A percentile compares a stretch with the other conserved stretches of the same genome.
Evolutionary conservation across 73 alveolate species (phyloP).

Genomic region (Paramecium bursaria): DNA sequence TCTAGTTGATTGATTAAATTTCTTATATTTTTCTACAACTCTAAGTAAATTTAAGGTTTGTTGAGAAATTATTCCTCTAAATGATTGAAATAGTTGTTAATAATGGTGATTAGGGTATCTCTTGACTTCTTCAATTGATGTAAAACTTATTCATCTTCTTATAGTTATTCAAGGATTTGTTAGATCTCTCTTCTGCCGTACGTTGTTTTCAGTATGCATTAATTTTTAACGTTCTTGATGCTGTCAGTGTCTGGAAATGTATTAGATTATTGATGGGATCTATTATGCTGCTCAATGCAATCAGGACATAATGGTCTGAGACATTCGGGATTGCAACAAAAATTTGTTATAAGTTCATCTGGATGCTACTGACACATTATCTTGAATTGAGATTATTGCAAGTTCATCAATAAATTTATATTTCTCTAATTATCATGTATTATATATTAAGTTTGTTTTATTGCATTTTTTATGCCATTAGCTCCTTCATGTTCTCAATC

Average conservation of each 20-base stretch:
- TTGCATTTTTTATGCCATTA: conserved; percentile 39
- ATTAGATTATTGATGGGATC: conserved; percentile 17
- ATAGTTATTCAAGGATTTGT: not conserved
- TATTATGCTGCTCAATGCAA: conserved; percentile 51
- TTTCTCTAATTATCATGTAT: no score
- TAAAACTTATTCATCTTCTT: not conserved
- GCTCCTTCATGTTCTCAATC: conserved; percentile 40
- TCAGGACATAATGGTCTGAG: conserved; percentile 60
- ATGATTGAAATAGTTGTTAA: not conserved
- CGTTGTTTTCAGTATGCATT: conserved; percentile 23
- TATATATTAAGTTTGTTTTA: conserved; percentile 36
- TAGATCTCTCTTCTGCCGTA: not conserved
- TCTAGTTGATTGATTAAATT: not conserved
- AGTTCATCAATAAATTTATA: no score
- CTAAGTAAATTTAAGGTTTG: not conserved
- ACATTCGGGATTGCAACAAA: conserved; percentile 52
- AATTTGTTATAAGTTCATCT: conserved; percentile 23
- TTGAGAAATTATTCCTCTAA: not conserved
- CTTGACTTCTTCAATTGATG: not conserved
- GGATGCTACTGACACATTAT: conserved; percentile 50
- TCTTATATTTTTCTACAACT: conserved; percentile 1
- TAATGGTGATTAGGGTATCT: not conserved
- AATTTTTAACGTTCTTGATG: not conserved
- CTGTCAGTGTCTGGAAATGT: conserved; percentile 54
- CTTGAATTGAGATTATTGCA: no score